A percentile compares a stretch with the other conserved stretches of the same genome.
phyloP scores from a whole-genome alignment of 202 grass and related monocot genomes.

The Hordeum pubiflorum region DNA sequence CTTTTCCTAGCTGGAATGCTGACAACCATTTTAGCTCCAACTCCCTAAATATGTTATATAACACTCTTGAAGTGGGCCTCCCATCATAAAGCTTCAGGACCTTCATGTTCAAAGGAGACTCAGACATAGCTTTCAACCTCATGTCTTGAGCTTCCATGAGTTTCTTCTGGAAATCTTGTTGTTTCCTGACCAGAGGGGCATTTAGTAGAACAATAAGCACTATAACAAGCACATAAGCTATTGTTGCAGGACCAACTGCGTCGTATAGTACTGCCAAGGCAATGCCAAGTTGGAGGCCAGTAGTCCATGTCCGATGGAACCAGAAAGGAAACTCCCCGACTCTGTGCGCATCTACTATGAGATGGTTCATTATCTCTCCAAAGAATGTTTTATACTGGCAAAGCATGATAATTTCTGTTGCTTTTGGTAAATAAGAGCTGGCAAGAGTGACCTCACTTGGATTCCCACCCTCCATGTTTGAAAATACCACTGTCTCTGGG shows the following conservation, averaged over 20 bases:
- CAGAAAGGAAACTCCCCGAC: slow-evolving; percentile 34
- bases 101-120: slow-evolving; percentile 41
- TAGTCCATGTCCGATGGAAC: slow-evolving; percentile 47
- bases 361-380: slow-evolving; percentile 36
- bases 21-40: slow-evolving; percentile 35
- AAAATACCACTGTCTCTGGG: slow-evolving; percentile 36
- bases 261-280: slow-evolving; percentile 29
- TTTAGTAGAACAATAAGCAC: slow-evolving; percentile 26
- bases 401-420: slow-evolving; percentile 27
- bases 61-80: slow-evolving; percentile 37
- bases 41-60: slow-evolving; percentile 27
- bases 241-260: slow-evolving; percentile 23
- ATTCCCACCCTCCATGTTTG: slow-evolving; percentile 4
- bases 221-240: slow-evolving; percentile 34
- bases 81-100: slow-evolving; percentile 47
- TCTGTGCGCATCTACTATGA: slow-evolving; percentile 29
- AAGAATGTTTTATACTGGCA: slow-evolving; percentile 25
- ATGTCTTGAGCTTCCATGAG: slow-evolving; percentile 43
- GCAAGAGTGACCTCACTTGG: slow-evolving; percentile 28
- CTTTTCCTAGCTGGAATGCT: slow-evolving; percentile 24
- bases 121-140: slow-evolving; percentile 38
- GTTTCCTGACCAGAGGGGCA: slow-evolving; percentile 28
- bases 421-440: slow-evolving; percentile 31
- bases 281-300: slow-evolving; percentile 34
- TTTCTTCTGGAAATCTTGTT: slow-evolving; percentile 27